These are phyloP conservation scores for Nannochloris sp. DNA, from an alignment of 139 green algal genomes.

Conservation along the genomic window DNA sequence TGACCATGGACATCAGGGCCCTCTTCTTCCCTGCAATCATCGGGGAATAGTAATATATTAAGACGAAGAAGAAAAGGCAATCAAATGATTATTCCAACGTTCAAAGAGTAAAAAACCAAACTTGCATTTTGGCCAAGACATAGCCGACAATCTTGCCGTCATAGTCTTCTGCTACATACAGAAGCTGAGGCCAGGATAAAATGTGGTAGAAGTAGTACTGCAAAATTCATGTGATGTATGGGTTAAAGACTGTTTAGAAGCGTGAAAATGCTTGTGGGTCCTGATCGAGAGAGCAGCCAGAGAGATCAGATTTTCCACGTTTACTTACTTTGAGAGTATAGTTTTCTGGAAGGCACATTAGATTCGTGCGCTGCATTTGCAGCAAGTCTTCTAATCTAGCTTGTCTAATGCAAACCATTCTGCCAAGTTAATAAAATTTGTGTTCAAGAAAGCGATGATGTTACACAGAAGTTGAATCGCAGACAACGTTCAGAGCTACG, in stretches of 20 bases:
- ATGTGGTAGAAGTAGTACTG: conserved; percentile 99
- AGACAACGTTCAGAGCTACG: too few species aligned
- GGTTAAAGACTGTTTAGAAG: background rate
- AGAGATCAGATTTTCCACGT: background rate
- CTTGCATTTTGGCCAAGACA: conserved; percentile 97
- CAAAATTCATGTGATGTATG: conserved; percentile 10
- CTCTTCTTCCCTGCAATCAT: conserved; percentile 81
- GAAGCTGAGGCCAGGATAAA: conserved; percentile 95
- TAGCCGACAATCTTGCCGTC: conserved; percentile 96
- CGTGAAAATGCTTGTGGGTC: background rate
- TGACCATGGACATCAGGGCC: conserved; percentile 79
- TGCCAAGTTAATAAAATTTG: too few species aligned
- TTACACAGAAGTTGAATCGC: too few species aligned
- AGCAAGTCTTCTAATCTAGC: conserved; percentile 88
- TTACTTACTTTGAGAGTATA: conserved; percentile 91
- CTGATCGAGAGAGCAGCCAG: too few species aligned
- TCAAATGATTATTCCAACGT: background rate
- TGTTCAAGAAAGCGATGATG: too few species aligned
- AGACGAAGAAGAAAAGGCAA: background rate
- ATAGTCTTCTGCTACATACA: conserved; percentile 96
- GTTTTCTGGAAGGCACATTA: conserved; percentile 97
- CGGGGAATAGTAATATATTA: background rate
- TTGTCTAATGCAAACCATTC: conserved; percentile 91
- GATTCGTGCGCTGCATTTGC: conserved; percentile 95
- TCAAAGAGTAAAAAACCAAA: background rate